Base-by-base conservation (phyloP, 257 asterid species). In the Ehretia macrophylla region DNA sequence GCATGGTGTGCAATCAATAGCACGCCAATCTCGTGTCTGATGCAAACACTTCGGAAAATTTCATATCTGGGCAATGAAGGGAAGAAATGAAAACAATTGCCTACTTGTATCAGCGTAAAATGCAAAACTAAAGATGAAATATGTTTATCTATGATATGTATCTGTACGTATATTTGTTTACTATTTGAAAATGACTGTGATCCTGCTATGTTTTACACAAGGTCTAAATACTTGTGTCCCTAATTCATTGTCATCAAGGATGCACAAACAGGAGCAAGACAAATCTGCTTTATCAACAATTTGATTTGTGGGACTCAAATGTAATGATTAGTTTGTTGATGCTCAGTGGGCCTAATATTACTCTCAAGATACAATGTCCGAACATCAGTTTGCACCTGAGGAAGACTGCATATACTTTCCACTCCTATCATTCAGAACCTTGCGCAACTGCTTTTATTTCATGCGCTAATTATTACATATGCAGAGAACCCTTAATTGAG, bases 1-100 rank as follows among this genome's bases (percentile, higher is more conserved):
- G 90, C 90, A 69, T 92, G 99, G 71, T 88, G 97, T n/a, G 97
- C 99, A 52, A 83, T 63, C 83, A 92, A 72, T 55, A 92, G 58
- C 55, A 81, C 66, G 57, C 85, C 87, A 49, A 78, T 77, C 59
- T 75, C 74, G 66, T 83, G 81, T 17, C 66, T 71, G 55, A 72
- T 51, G 56, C 99, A 86, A 73, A 82, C 73, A 56, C 68, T 67
- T 61, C 68, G 96, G 63, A 92, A 71, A 22, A 77, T 71, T 56
- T 81, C 84, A 62, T 92, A 92, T 87, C 98, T 92, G 78, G 51
- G 56, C 17, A 52, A 45, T 59, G 18, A 59, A 50, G 17, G 23
- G 21, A 16, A 46, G 63, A 37, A 60, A 12, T 23, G 14, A 21
- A 48, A 68, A 45, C 53, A 62, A 17, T 0, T 62, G 38, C 21